phyloP scores from a whole-genome alignment of 106 monocot species.

The Apostasia shenzhenica region DNA sequence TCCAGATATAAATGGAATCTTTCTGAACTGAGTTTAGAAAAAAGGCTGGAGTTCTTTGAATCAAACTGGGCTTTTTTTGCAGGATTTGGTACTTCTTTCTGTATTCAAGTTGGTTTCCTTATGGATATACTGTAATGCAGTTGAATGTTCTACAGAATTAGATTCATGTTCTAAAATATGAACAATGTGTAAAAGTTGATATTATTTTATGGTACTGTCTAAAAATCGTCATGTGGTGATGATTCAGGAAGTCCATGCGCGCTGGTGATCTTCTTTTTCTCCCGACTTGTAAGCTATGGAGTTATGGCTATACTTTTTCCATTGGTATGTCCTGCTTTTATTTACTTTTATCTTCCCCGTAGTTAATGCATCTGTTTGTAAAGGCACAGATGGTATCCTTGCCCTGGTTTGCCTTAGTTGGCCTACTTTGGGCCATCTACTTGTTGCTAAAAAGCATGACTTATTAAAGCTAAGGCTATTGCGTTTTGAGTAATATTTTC shows the following conservation, averaged over 20 bases:
- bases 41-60: slow-evolving; percentile 88
- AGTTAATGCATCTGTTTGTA: not conserved
- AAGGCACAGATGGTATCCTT: not conserved
- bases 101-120: not conserved
- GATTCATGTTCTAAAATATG: too few species aligned
- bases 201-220: too few species aligned
- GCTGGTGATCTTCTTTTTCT: slow-evolving; percentile 80
- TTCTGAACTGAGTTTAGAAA: slow-evolving; percentile 66
- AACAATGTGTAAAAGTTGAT: too few species aligned
- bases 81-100: slow-evolving; percentile 73
- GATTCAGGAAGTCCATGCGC: slow-evolving; percentile 86
- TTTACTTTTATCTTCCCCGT: not conserved
- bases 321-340: slow-evolving; percentile 45
- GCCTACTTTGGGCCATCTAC: too few species aligned
- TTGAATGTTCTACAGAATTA: too few species aligned
- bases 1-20: slow-evolving; percentile 94
- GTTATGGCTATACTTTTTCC: slow-evolving; percentile 94
- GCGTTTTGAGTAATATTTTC: not conserved
- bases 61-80: slow-evolving; percentile 96
- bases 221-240: slow-evolving; percentile 2
- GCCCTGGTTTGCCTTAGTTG: not conserved
- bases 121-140: not conserved
- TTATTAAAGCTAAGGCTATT: not conserved
- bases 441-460: not conserved
- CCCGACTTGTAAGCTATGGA: slow-evolving; percentile 86